phyloP scores from a whole-genome alignment of 441 rosid genomes.

The Croton setiger region DNA sequence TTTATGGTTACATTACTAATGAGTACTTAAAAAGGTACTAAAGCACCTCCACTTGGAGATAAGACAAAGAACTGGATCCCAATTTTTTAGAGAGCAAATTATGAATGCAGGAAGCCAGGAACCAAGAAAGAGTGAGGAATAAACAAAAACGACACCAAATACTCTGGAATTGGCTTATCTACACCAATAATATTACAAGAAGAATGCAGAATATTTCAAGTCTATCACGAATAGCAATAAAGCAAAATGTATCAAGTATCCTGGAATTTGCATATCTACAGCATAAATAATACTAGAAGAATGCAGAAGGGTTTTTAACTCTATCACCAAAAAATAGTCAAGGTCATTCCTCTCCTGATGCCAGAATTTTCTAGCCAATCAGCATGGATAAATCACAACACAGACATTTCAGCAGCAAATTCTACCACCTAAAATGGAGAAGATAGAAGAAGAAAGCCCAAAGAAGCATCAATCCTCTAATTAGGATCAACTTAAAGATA shows the following conservation, averaged over 20 bases:
- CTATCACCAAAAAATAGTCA: not conserved
- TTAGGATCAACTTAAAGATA: not conserved
- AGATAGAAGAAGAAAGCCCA: not conserved
- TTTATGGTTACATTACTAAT: not conserved
- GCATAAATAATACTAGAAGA: not conserved
- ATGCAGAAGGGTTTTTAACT: not conserved
- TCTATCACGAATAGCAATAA: not conserved
- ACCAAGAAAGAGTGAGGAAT: not conserved
- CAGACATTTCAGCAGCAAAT: not conserved
- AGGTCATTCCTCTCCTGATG: not conserved
- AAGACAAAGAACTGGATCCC: not conserved
- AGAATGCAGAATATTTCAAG: not conserved
- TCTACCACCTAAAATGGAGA: not conserved
- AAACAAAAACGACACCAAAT: not conserved
- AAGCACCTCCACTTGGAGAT: constrained; percentile 4
- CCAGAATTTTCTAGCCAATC: not conserved
- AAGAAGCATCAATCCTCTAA: not conserved
- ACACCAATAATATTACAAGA: not conserved
- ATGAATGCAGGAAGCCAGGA: not conserved
- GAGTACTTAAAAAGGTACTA: constrained; percentile 1
- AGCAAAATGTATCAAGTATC: not conserved
- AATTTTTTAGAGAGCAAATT: not conserved
- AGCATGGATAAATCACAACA: not conserved
- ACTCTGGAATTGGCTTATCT: constrained; percentile 3
- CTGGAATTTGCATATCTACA: constrained; percentile 1